Percentiles rank a stretch among this genome's conserved stretches.
Conservation (phyloP, 306 rosid species). For the Gastrolobium bilobum region DNA sequence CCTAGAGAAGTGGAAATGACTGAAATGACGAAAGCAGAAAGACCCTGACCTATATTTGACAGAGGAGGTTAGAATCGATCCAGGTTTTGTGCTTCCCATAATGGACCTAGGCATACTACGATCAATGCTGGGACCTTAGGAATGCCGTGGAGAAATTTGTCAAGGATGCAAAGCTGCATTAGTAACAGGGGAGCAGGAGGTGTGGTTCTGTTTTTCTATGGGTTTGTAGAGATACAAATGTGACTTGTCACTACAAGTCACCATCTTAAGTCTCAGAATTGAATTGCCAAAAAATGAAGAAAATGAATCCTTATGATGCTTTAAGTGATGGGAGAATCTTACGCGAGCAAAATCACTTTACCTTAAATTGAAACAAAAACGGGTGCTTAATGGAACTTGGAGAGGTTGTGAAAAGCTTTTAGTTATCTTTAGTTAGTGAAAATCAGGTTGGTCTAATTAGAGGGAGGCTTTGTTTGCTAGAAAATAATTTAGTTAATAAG, state of each 20-base stretch:
- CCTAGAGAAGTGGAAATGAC: no score
- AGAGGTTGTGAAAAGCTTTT: conserved; percentile 51
- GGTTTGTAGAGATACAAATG: conserved; percentile 33
- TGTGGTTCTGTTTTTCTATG: conserved; percentile 32
- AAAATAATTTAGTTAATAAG: conserved; percentile 63
- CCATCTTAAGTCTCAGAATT: conserved; percentile 10
- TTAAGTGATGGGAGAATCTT: conserved; percentile 26
- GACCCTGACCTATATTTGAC: no score
- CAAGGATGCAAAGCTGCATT: no score
- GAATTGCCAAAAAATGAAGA: conserved; percentile 38
- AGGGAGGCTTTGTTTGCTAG: conserved; percentile 62
- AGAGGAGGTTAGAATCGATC: no score
- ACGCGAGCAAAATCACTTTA: conserved; percentile 41
- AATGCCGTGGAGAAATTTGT: no score
- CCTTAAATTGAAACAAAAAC: conserved; percentile 47
- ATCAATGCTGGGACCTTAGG: no score
- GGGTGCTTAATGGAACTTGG: conserved; percentile 55
- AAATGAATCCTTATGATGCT: conserved; percentile 30
- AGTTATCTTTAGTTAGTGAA: conserved; percentile 79
- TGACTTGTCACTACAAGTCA: conserved; percentile 34
- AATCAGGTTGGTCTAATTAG: conserved; percentile 84
- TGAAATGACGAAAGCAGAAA: no score
- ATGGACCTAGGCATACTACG: no score
- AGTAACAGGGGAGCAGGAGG: conserved; percentile 42
- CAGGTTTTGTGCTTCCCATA: no score